Evolutionary conservation across 306 rosid genomes (phyloP).

Genomic region (Dalbergia oliveri): DNA sequence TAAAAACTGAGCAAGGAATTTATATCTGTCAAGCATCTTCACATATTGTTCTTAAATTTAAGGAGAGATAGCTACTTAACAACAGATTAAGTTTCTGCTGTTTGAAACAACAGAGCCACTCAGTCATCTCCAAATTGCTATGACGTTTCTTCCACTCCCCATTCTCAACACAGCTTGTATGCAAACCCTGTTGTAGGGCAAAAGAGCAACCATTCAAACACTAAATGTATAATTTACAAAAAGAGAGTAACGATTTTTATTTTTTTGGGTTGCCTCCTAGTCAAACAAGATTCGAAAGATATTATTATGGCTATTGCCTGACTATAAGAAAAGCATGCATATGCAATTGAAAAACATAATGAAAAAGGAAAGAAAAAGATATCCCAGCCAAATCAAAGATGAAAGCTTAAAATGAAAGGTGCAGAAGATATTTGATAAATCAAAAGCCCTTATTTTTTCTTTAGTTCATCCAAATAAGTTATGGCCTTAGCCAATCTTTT

Average conservation of each 20-base stretch:
- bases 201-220: constrained; percentile 19
- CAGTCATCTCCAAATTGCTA: constrained; percentile 14
- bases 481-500: neutral
- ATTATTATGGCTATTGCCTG: neutral
- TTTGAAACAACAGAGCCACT: constrained; percentile 38
- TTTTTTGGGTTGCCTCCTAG: neutral
- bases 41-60: constrained; percentile 32
- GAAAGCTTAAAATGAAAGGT: neutral
- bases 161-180: constrained; percentile 29
- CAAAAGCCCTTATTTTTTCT: neutral
- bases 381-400: neutral
- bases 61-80: constrained; percentile 33
- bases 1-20: constrained; percentile 41
- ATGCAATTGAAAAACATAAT: neutral
- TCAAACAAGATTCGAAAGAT: neutral
- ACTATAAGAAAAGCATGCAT: neutral
- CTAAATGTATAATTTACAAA: neutral
- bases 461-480: neutral
- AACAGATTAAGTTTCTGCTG: constrained; percentile 17
- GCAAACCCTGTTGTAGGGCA: constrained; percentile 44
- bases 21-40: constrained; percentile 39
- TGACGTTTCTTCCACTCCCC: constrained; percentile 37
- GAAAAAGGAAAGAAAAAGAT: neutral
- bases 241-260: neutral
- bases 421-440: neutral